phyloP scores from a whole-genome alignment of 495 filamentous ascomycete genomes.

The Staphylotrichum longicolle region DNA sequence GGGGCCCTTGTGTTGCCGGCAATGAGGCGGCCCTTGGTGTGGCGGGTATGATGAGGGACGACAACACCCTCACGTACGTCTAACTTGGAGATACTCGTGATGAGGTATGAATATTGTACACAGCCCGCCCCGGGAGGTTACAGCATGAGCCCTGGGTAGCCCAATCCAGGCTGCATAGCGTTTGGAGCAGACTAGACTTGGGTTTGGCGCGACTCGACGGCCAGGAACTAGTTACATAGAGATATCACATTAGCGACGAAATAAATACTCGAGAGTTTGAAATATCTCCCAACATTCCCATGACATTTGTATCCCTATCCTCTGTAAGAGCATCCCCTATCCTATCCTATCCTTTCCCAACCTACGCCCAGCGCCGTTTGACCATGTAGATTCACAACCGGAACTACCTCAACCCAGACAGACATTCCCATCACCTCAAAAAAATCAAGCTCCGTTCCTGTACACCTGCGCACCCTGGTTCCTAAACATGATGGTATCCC shows the following conservation, averaged over 20 bases:
- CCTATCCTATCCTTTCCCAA: not conserved
- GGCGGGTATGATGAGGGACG: conserved; percentile 51
- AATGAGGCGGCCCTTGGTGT: conserved; percentile 59
- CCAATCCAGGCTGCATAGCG: too few species aligned
- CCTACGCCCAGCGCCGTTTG: conserved; percentile 13
- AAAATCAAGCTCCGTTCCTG: conserved; percentile 54
- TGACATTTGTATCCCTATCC: not conserved
- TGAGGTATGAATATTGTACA: not conserved
- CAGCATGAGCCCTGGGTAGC: too few species aligned
- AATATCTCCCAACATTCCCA: too few species aligned
- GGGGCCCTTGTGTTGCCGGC: conserved; percentile 65
- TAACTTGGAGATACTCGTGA: conserved; percentile 13
- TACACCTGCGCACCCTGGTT: conserved; percentile 88
- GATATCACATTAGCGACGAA: too few species aligned
- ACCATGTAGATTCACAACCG: conserved; percentile 4
- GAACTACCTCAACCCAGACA: not conserved
- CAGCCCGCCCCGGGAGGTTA: too few species aligned
- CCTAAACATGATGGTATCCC: conserved; percentile 88
- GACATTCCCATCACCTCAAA: not conserved
- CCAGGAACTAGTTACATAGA: too few species aligned
- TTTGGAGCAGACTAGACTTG: too few species aligned
- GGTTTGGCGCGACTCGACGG: too few species aligned
- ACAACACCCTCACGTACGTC: conserved; percentile 54
- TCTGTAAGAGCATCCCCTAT: not conserved
- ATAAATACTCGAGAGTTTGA: too few species aligned